Percentiles rank a stretch among this genome's conserved stretches.
Conservation (phyloP, 2,329 filamentous ascomycete genomes). For the Arthroderma uncinatum region DNA sequence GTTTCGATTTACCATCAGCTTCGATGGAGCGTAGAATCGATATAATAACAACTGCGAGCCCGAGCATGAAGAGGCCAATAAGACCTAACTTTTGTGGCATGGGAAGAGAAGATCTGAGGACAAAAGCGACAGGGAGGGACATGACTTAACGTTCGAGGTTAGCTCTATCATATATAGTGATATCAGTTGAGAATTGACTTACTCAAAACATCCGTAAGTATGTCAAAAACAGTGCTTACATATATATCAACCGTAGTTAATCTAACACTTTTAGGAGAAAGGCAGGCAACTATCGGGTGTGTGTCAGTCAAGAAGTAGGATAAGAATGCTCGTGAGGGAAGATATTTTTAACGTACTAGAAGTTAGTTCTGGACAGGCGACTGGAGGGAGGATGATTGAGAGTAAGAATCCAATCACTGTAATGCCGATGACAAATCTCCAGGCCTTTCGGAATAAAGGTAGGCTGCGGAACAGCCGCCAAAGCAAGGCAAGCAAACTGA, state of each 20-base stretch:
- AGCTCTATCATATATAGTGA: neutral
- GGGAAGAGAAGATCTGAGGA: constrained; percentile 9
- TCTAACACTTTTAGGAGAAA: neutral
- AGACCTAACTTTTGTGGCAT: constrained; percentile 10
- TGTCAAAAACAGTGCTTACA: neutral
- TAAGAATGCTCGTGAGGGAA: neutral
- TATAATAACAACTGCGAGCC: constrained; percentile 7
- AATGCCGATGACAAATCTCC: neutral
- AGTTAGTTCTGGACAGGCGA: constrained; percentile 7
- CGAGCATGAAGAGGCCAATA: constrained; percentile 7
- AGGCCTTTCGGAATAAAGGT: constrained; percentile 5
- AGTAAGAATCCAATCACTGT: neutral
- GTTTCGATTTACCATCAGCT: neutral
- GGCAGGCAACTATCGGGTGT: neutral
- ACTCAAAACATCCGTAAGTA: neutral
- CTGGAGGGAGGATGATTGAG: neutral
- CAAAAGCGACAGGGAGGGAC: constrained; percentile 9
- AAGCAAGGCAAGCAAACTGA: constrained; percentile 10
- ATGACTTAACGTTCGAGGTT: constrained; percentile 4
- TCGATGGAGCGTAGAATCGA: constrained; percentile 8
- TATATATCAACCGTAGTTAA: neutral
- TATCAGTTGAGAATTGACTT: neutral
- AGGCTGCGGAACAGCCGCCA: constrained; percentile 10
- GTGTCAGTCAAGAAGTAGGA: neutral
- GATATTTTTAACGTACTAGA: neutral